Base-by-base conservation (phyloP, 129 eudicot genomes). In the Lonicera japonica region DNA sequence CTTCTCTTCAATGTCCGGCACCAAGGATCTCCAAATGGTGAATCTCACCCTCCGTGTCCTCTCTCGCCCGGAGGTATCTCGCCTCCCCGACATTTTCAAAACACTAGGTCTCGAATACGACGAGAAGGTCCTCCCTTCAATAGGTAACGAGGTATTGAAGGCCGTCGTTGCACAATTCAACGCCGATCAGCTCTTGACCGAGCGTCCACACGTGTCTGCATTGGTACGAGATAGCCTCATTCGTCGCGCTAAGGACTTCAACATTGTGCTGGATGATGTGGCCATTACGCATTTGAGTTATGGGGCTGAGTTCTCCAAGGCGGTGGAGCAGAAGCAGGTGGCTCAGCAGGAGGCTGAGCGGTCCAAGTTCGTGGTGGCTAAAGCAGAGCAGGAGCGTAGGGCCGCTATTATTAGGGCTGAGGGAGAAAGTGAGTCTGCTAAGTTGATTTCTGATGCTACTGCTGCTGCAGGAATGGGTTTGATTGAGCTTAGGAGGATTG, bases 271-370 rank as follows among this genome's bases (percentile, higher is more conserved):
- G 5, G 98, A 91, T 77, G 98, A 91, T 54, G 98, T 91, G 19
- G 96, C 98, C 0, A 91, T 91, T 51, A 91, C 98, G 14, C 98
- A 91, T 23, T 63, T 91, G 56, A 84, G 95, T 0, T 91, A 91
- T 60, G 98, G 98, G 4, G 80, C 88, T 2, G 98, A 91, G 78
- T 91, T 91, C 66, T 87, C 96, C 0, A 87, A 64, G 84, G 98
- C 96, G 1, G 98, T 91, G 59, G 98, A 91, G 82, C 95, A 84
- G 84, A 91, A 91, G 83, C 98, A 91, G 73, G 98, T 91, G 73
- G 96, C 98, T 0, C 98, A 91, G 75, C 98, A 91, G 65, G 98
- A 91, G 84, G 98, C 98, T 0, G 98, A 91, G 85, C 41, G 97
- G 78, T 83, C 94, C 7, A 90, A 68, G 70, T 90, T 80, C 60